A percentile compares a stretch with the other conserved stretches of the same genome.
Evolutionary conservation across 768 basidiomycete genomes (phyloP).

Genomic region (Tylopilus subfusipes): DNA sequence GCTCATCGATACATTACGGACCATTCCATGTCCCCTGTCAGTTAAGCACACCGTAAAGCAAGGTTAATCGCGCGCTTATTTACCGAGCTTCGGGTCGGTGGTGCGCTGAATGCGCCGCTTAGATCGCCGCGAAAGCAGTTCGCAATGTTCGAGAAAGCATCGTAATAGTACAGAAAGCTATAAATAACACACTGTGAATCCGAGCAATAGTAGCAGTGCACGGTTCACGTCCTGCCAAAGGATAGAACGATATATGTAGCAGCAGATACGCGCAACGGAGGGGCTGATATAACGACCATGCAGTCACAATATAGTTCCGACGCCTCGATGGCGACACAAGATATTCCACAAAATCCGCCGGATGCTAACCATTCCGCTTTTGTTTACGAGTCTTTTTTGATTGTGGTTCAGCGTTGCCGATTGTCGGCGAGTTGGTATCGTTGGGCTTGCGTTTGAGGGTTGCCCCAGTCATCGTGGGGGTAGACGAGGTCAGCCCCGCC

Average conservation of each 20-base stretch:
- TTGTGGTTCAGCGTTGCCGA: slow-evolving; percentile 44
- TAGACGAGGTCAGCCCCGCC: slow-evolving; percentile 41
- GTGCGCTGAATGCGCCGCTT: not conserved
- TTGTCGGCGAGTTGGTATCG: slow-evolving; percentile 50
- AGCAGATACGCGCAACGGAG: slow-evolving; percentile 15
- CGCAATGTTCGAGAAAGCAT: slow-evolving; percentile 19
- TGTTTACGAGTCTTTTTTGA: slow-evolving; percentile 56
- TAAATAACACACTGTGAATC: slow-evolving; percentile 35
- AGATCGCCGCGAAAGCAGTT: slow-evolving; percentile 10
- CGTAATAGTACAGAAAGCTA: slow-evolving; percentile 35
- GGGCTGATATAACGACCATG: slow-evolving; percentile 17
- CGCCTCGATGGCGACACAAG: slow-evolving; percentile 28
- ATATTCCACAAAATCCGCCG: slow-evolving; percentile 33
- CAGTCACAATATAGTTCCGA: slow-evolving; percentile 31
- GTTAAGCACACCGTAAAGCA: not conserved
- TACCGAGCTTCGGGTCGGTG: slow-evolving; percentile 1
- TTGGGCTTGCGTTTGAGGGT: slow-evolving; percentile 54
- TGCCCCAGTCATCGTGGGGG: slow-evolving; percentile 46
- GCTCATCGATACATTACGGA: slow-evolving; percentile 3
- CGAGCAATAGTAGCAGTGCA: slow-evolving; percentile 19
- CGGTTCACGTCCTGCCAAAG: slow-evolving; percentile 23
- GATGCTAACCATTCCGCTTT: slow-evolving; percentile 47
- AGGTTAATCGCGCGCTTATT: slow-evolving; percentile 20
- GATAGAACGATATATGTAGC: slow-evolving; percentile 31
- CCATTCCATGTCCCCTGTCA: not conserved